phyloP scores from a whole-genome alignment of 148 eudicot genomes.

The Pouteria glomerata region DNA sequence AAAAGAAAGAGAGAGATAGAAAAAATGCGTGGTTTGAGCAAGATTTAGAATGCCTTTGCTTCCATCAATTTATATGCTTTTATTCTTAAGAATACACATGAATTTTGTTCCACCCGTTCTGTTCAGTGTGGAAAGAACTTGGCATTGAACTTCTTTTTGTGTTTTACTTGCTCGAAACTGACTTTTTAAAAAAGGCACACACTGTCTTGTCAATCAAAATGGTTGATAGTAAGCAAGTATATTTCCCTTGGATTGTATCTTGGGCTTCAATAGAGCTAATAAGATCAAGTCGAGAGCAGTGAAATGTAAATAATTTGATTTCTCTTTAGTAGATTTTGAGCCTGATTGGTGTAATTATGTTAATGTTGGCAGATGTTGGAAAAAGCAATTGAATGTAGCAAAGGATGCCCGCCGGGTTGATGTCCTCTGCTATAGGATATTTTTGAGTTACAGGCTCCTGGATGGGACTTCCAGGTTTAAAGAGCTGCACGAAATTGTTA shows the following conservation, averaged over 20 bases:
- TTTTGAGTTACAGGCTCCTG: constrained; percentile 70
- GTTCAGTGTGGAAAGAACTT: background rate
- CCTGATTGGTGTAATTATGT: background rate
- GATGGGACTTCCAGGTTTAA: constrained; percentile 69
- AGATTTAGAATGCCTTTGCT: too few species aligned
- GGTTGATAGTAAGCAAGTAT: background rate
- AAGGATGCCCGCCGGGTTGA: constrained; percentile 86
- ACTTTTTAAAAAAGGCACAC: background rate
- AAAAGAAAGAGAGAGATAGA: background rate
- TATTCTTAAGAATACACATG: background rate
- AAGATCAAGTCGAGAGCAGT: background rate
- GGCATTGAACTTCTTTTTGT: background rate
- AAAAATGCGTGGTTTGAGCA: too few species aligned
- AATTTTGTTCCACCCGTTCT: background rate
- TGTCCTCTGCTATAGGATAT: constrained; percentile 73
- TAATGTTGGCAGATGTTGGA: constrained; percentile 63
- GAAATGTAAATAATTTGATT: constrained; percentile 3
- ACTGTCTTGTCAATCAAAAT: background rate
- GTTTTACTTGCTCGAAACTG: background rate
- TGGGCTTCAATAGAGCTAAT: background rate
- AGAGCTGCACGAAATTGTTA: constrained; percentile 65
- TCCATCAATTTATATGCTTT: background rate
- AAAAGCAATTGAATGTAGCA: constrained; percentile 76
- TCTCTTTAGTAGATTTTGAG: constrained; percentile 10
- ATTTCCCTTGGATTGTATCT: background rate